Evolutionary conservation across 2,329 filamentous ascomycete species (phyloP).

Genomic region (Epichloe coenophiala): DNA sequence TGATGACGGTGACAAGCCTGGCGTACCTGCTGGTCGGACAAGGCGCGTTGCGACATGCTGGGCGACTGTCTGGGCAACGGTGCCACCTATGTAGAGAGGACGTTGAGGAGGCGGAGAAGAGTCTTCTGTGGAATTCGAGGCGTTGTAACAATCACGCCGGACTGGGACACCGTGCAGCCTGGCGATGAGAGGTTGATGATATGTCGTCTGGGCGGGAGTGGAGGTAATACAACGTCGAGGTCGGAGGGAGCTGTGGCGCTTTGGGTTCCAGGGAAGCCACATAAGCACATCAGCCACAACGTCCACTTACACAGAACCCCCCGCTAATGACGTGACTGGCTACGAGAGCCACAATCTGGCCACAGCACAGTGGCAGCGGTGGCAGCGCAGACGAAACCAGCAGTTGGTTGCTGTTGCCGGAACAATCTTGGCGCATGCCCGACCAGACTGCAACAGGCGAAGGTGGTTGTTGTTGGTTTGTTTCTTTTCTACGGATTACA

Average conservation of each 20-base stretch:
- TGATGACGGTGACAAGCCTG: slow-evolving; percentile 2
- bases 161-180: background rate
- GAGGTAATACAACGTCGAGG: slow-evolving; percentile 1
- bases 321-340: slow-evolving; percentile 3
- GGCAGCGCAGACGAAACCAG: too few relatives aligned
- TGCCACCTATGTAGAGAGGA: slow-evolving; percentile 10
- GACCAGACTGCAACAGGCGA: background rate
- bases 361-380: too few relatives aligned
- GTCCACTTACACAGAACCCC: background rate
- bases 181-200: background rate
- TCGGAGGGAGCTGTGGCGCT: slow-evolving; percentile 17
- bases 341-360: background rate
- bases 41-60: slow-evolving; percentile 89
- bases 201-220: slow-evolving; percentile 7
- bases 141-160: background rate
- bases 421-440: background rate
- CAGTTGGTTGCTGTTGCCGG: background rate
- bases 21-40: slow-evolving; percentile 91
- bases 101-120: slow-evolving; percentile 8
- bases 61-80: slow-evolving; percentile 12
- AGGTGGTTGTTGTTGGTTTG: background rate
- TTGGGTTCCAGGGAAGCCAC: slow-evolving; percentile 2
- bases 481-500: background rate
- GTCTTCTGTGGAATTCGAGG: background rate
- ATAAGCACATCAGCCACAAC: background rate